A percentile compares a stretch with the other conserved stretches of the same genome.
Evolutionary conservation across 2,329 filamentous ascomycete species (phyloP).

Genomic region (Lachnellula hyalina): DNA sequence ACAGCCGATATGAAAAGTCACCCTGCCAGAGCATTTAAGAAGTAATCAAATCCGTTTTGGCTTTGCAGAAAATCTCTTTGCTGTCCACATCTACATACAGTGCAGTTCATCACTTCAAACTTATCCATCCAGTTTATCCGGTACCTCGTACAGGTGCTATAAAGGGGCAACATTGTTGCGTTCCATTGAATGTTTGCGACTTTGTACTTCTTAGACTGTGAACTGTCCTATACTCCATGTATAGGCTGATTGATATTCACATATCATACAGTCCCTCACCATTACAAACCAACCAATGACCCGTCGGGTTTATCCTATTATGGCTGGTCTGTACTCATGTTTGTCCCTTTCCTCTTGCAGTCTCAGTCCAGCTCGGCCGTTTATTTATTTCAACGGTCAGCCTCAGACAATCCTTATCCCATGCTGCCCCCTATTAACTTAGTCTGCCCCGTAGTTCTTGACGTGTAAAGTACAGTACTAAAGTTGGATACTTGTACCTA

Average conservation of each 20-base stretch:
- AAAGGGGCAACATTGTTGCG: not conserved
- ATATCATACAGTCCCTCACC: too few species aligned
- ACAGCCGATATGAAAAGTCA: too few species aligned
- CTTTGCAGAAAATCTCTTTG: too few species aligned
- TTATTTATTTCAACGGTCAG: slow-evolving; percentile 4
- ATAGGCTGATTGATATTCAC: too few species aligned
- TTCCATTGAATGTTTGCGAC: too few species aligned
- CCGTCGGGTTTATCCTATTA: not conserved
- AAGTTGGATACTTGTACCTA: not conserved
- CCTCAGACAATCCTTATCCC: slow-evolving; percentile 1
- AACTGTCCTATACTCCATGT: too few species aligned
- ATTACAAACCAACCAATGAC: too few species aligned
- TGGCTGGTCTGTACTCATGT: not conserved
- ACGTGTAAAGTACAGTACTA: not conserved
- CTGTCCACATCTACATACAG: too few species aligned
- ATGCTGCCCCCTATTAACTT: not conserved
- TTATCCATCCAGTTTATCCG: not conserved
- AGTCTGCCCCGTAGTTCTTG: not conserved
- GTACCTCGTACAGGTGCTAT: not conserved
- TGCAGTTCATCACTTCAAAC: not conserved
- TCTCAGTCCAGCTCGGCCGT: not conserved
- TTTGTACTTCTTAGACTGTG: too few species aligned
- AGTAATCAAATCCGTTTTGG: too few species aligned
- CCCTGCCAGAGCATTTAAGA: too few species aligned
- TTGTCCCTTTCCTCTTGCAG: not conserved